These are phyloP conservation scores for Oryza officinalis DNA, from an alignment of 176 grass and related monocot species.

Conservation along the genomic window DNA sequence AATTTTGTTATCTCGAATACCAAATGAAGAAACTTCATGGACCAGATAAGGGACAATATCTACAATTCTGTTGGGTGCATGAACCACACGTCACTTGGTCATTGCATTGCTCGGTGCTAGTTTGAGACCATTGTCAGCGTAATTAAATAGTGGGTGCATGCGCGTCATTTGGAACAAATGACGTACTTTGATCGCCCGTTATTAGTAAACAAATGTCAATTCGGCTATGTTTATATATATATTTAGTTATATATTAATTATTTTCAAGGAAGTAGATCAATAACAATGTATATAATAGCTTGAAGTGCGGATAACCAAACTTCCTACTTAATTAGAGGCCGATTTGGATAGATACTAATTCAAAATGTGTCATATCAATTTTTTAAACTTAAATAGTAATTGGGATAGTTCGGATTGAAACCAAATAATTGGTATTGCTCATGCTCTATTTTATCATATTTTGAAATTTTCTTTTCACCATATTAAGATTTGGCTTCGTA, in stretches of 20 bases:
- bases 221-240: neutral
- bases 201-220: neutral
- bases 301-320: too few relatives aligned
- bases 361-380: too few relatives aligned
- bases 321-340: too few relatives aligned
- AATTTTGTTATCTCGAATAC: neutral
- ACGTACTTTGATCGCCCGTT: neutral
- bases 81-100: neutral
- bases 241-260: neutral
- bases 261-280: too few relatives aligned
- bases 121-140: conserved; percentile 7
- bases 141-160: neutral
- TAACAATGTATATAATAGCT: too few relatives aligned
- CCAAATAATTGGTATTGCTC: too few relatives aligned
- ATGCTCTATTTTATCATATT: too few relatives aligned
- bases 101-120: neutral
- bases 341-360: too few relatives aligned
- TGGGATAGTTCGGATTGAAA: too few relatives aligned
- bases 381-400: too few relatives aligned
- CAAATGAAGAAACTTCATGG: neutral
- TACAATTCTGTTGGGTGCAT: neutral
- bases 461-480: too few relatives aligned
- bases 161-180: neutral
- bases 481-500: too few relatives aligned
- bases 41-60: neutral